A percentile compares a stretch with the other conserved stretches of the same genome.
Evolutionary conservation across 1,139 yeast species (phyloP).

Genomic region (Meyerozyma smithsonii): DNA sequence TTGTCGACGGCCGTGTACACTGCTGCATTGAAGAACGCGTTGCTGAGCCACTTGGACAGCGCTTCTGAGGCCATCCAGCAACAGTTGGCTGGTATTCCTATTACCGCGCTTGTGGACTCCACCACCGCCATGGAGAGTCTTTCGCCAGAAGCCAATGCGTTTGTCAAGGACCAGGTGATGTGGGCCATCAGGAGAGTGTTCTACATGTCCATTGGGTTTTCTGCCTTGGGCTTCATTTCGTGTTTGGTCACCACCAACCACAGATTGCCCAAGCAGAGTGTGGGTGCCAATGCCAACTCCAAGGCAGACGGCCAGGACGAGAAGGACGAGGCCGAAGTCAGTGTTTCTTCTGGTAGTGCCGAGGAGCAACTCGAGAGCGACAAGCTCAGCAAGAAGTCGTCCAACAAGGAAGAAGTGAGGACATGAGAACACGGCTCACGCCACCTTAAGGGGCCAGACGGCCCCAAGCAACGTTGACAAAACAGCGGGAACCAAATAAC

Average conservation of each 20-base stretch:
- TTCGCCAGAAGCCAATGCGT: constrained; percentile 20
- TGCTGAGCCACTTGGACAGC: constrained; percentile 7
- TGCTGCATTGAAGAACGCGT: constrained; percentile 21
- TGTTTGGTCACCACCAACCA: constrained; percentile 24
- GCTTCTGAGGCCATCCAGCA: constrained; percentile 15
- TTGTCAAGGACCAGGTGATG: constrained; percentile 28
- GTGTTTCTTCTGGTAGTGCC: too few relatives aligned
- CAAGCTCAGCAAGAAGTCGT: too few relatives aligned
- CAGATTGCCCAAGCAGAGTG: constrained; percentile 19
- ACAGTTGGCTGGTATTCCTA: constrained; percentile 17
- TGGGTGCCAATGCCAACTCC: neutral
- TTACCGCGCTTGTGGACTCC: constrained; percentile 15
- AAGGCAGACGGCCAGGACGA: neutral
- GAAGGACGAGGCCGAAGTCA: neutral
- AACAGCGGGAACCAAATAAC: too few relatives aligned
- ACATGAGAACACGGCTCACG: too few relatives aligned
- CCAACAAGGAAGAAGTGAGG: too few relatives aligned
- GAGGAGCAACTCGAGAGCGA: too few relatives aligned
- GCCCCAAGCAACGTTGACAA: too few relatives aligned
- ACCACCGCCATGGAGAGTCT: constrained; percentile 18
- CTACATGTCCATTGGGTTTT: constrained; percentile 28
- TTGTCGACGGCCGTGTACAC: constrained; percentile 33
- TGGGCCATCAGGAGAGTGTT: constrained; percentile 27
- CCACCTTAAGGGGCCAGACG: too few relatives aligned
- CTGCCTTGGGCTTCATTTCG: constrained; percentile 18